phyloP scores from a whole-genome alignment of 352 stramenopile genomes.

The Phytophthora fragariae region DNA sequence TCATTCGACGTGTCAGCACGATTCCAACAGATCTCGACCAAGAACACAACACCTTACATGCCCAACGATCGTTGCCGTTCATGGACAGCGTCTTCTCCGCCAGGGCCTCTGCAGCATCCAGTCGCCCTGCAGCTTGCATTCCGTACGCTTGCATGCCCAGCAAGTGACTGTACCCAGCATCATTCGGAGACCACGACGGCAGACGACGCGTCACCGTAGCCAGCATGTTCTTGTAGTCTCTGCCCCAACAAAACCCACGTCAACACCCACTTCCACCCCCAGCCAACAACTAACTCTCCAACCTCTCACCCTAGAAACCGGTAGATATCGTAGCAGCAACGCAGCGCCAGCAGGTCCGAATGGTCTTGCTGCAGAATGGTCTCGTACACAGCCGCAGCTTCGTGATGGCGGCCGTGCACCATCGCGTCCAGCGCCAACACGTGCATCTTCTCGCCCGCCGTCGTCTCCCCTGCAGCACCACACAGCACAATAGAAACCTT shows the following conservation, averaged over 20 bases:
- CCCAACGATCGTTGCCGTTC: conserved; percentile 87
- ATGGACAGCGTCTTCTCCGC: conserved; percentile 86
- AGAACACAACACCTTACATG: conserved; percentile 57
- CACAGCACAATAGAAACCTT: neutral
- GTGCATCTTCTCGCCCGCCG: conserved; percentile 72
- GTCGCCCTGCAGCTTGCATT: conserved; percentile 66
- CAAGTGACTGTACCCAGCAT: conserved; percentile 80
- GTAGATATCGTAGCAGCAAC: conserved; percentile 85
- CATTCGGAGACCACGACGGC: conserved; percentile 79
- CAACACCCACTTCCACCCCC: conserved; percentile 1
- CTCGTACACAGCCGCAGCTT: conserved; percentile 81
- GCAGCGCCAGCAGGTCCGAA: conserved; percentile 75
- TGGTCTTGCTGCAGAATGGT: conserved; percentile 77
- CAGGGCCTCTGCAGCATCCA: conserved; percentile 73
- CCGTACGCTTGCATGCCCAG: conserved; percentile 87
- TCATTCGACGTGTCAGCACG: conserved; percentile 4
- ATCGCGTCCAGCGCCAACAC: conserved; percentile 75
- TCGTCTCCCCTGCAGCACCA: conserved; percentile 31
- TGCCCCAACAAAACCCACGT: conserved; percentile 30
- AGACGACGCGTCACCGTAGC: conserved; percentile 74
- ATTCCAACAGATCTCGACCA: neutral
- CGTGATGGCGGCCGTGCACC: conserved; percentile 69
- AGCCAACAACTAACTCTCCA: neutral
- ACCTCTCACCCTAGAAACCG: conserved; percentile 68
- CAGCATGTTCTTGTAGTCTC: conserved; percentile 83